A percentile compares a stretch with the other conserved stretches of the same genome.
Evolutionary conservation across 306 rosid genomes (phyloP).

Genomic region (Cucurbita maxima): DNA sequence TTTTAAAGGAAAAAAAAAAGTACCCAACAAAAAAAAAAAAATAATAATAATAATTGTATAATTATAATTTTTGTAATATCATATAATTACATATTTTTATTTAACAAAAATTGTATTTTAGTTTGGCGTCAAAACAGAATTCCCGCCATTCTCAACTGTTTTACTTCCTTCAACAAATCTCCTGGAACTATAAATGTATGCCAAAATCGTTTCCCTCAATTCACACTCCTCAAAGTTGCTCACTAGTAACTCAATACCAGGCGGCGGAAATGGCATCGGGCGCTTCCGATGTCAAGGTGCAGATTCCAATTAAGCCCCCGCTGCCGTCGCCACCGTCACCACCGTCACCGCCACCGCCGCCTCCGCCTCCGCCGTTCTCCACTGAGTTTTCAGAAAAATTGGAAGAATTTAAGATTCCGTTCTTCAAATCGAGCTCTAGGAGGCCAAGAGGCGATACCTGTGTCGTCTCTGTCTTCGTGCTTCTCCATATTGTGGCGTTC

Average conservation of each 20-base stretch:
- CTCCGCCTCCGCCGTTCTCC: slow-evolving; percentile 1
- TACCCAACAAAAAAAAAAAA: no score
- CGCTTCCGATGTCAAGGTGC: slow-evolving; percentile 15
- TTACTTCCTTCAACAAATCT: not conserved
- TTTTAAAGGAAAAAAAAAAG: no score
- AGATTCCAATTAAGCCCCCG: slow-evolving; percentile 33
- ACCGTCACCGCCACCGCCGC: not conserved
- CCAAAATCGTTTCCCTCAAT: not conserved
- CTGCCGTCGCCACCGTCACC: slow-evolving; percentile 1
- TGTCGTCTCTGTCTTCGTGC: slow-evolving; percentile 67
- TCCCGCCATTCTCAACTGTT: slow-evolving; percentile 63
- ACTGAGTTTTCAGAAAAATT: slow-evolving; percentile 10
- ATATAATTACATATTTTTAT: no score
- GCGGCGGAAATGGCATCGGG: slow-evolving; percentile 23
- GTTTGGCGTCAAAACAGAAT: not conserved
- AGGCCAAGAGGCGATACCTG: slow-evolving; percentile 52
- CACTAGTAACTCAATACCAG: not conserved
- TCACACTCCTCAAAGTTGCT: slow-evolving; percentile 3
- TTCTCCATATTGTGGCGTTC: slow-evolving; percentile 59
- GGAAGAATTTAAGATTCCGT: slow-evolving; percentile 23
- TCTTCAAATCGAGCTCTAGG: slow-evolving; percentile 20
- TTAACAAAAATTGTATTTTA: no score
- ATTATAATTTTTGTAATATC: no score
- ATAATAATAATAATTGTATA: no score
- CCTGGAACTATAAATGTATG: not conserved